Base-by-base conservation (phyloP, 176 grass and related monocot genomes). In the Hyparrhenia diplandra region DNA sequence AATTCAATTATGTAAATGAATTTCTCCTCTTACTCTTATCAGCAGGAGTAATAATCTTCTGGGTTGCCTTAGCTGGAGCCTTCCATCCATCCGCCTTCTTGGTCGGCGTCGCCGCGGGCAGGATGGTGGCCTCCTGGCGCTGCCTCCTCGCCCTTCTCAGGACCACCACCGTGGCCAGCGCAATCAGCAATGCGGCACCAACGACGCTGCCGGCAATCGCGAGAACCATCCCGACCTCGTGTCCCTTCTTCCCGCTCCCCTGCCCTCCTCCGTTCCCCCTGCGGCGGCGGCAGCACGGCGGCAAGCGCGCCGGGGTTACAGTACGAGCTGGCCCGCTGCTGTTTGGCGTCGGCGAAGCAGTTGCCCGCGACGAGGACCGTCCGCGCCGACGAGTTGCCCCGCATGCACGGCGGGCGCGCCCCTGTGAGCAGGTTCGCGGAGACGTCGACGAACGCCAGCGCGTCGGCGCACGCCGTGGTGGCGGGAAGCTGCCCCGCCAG, bases 361-460 rank as follows among this genome's bases (percentile, higher is more conserved):
- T 99, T 99, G 20, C 92, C 89, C 1, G 88, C 86, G 80, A 73
- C 83, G 17, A 89, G 73, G 3, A 99, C 93, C 5, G 86, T 82
- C 10, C 84, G 86, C 35, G 31, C 65, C 12, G 86, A 73, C 43
- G 90, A 91, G 71, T 82, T 86, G 16, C 87, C 81, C 17, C 81
- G 37, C 76, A 99, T 83, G 88, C 96, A 99, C 37, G 87, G 34
- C 32, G 96, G 96, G 27, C 80, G 88, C 47, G 47, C n/a, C 4
- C 96, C 96, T 5, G 83, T 80, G 52, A 99, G 75, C 73, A 86
- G 87, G 87, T 99, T 99, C 75, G 77, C 86, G 13, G 96, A 99
- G 51, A 99, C 87, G 43, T 99, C 90, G 0, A 93, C 75, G 74
- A 91, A 91, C 61, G 39, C 72, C n/a, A 99, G 91, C 30, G 31